Base-by-base conservation (phyloP, 1,139 yeast species). In the Yamadazyma jaroonii region DNA sequence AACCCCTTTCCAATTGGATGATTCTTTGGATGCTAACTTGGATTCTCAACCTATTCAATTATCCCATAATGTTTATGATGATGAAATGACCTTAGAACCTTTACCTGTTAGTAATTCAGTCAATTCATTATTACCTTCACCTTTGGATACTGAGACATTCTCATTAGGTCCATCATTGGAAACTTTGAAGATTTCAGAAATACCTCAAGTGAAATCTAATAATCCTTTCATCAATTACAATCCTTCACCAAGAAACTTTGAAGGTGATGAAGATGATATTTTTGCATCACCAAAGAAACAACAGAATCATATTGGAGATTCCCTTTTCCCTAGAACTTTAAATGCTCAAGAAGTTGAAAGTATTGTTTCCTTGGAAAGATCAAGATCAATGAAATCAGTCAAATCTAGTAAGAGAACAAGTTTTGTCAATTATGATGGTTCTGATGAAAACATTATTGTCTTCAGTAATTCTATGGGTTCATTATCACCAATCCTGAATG, bases 301-400 rank as follows among this genome's bases (percentile, higher is more conserved):
- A 10, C 30, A 29, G 27, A 49, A 48, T 14, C 47, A 71, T 31
- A 48, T 64, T 20, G 90, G 92, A 9, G 90, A 83, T 41, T 77
- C 81, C 0, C 60, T 84, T 29, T 84, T 84, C 55, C 95, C 94
- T 0, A 84, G 81, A 52, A 74, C 79, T 3, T 64, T 84, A 32
- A 81, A 73, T 44, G 67, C 76, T 0, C 79, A 74, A 39, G 95
- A 84, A 54, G 86, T 84, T 11, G 87, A 82, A 48, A 79, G 85
- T 35, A 84, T 84, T 43, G 82, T 82, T 1, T 77, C 87, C 4
- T 54, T 84, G 33, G 95, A 84, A 55, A 70, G 90, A 45, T 76
- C 84, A 12, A 65, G 87, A 45, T 81, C 89, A 2, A 63, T 77
- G 59, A 67, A 62, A 45, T 77, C 83, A 1, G 59, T 72, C 9